Conservation (phyloP, 306 rosid genomes). For the Quercus alba region DNA sequence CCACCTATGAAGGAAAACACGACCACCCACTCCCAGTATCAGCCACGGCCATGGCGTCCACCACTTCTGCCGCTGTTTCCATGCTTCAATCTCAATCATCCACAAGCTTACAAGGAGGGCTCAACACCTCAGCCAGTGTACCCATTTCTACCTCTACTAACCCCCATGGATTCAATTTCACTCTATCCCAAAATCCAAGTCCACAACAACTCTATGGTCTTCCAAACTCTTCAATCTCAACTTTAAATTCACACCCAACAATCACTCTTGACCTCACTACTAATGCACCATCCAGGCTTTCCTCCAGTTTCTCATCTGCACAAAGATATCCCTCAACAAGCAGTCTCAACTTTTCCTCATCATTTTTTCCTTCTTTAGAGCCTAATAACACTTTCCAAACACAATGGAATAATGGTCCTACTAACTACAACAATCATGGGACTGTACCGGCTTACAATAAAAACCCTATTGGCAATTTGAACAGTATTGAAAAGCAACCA, state of each 20-base stretch:
- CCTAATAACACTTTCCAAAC: slow-evolving; percentile 20
- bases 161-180: slow-evolving; percentile 25
- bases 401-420: slow-evolving; percentile 12
- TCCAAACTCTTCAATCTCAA: slow-evolving; percentile 43
- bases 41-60: slow-evolving; percentile 68
- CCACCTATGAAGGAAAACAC: slow-evolving; percentile 77
- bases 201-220: slow-evolving; percentile 25
- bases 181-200: slow-evolving; percentile 18
- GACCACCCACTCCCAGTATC: slow-evolving; percentile 63
- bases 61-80: slow-evolving; percentile 69
- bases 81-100: slow-evolving; percentile 52
- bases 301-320: slow-evolving; percentile 9
- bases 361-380: slow-evolving; percentile 29
- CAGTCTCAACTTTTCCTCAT: slow-evolving; percentile 30
- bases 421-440: slow-evolving; percentile 22
- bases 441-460: slow-evolving; percentile 10
- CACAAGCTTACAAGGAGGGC: slow-evolving; percentile 28
- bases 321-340: slow-evolving; percentile 23
- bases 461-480: slow-evolving; percentile 15
- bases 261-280: slow-evolving; percentile 53
- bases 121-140: slow-evolving; percentile 14
- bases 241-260: slow-evolving; percentile 55
- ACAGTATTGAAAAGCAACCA: slow-evolving; percentile 28
- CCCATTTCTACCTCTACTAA: slow-evolving; percentile 23
- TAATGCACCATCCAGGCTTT: slow-evolving; percentile 17